Evolutionary conservation across 2,329 filamentous ascomycete genomes (phyloP).

Genomic region (Colletotrichum melonis): DNA sequence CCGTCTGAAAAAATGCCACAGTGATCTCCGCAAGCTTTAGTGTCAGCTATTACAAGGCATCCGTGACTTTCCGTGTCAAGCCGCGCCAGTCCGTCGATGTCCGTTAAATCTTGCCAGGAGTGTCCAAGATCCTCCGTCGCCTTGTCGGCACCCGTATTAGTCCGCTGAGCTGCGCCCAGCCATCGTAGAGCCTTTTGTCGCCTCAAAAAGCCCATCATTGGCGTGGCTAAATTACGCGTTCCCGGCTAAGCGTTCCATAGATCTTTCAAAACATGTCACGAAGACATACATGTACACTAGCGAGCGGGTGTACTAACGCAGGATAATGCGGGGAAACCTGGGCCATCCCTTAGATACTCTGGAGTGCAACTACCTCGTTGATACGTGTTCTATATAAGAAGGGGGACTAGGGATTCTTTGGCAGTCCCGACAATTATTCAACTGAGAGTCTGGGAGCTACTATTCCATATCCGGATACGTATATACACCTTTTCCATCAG

Average conservation of each 20-base stretch:
- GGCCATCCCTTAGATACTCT: not conserved
- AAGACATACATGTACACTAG: not conserved
- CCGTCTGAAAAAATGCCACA: not conserved
- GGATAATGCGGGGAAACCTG: not conserved
- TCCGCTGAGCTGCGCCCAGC: not conserved
- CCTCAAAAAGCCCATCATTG: not conserved
- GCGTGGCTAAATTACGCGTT: not conserved
- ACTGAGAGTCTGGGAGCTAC: not conserved
- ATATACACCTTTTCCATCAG: not conserved
- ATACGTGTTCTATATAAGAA: not conserved
- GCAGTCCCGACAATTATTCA: not conserved
- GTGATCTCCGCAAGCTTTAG: not conserved
- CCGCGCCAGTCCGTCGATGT: not conserved
- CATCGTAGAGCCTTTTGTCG: not conserved
- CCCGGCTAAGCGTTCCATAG: not conserved
- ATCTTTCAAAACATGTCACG: not conserved
- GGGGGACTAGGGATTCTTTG: not conserved
- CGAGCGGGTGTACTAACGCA: not conserved
- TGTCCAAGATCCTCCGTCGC: not conserved
- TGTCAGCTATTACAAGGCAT: not conserved
- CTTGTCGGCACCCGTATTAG: not conserved
- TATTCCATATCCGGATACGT: too few relatives aligned
- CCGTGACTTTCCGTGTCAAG: not conserved
- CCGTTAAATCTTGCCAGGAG: not conserved
- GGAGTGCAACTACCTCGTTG: not conserved